Evolutionary conservation across 129 eudicot genomes (phyloP), one percentile per base, ranked within the genome.

Genomic region (Scalesia atractyloides): DNA sequence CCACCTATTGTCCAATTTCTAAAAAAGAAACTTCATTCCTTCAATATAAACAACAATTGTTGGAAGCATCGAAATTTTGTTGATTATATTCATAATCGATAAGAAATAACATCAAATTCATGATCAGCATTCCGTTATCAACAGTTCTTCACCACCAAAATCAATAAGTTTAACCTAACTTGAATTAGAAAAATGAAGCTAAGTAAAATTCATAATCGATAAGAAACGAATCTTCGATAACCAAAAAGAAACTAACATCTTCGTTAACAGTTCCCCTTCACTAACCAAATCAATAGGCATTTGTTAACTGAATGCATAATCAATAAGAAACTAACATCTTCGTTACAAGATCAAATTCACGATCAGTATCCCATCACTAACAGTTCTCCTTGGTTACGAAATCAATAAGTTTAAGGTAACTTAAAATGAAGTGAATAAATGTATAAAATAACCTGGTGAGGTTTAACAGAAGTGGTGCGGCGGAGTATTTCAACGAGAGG

Each of bases 401-500:
- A 30, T 26, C 9, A 49, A 30, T 14, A 49, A 15, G 47, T 68
- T 15, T 5, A 51, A 50, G 11, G 2, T 19, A 10, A 3, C 5
- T 68, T n/a, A 9, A 14, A 24, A 24, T 24, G 30, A 24, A 24
- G 30, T 24, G 30, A 24, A 24, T 51, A 18, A 48, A 18, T 17
- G 15, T 5, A 43, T 16, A 1, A 15, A n/a, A 13, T 6, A 33
- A 93, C 98, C 92, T 94, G 84, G 65, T 94, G 97, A 50, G 91
- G 91, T 68, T 94, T 94, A 9, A 84, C 86, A 53, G 83, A 34
- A 37, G 81, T 49, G 3, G 86, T 81, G 79, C 98, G 97, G 52
- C 97, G 95, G 82, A 94, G 87, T 33, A 94, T 87, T 70, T 94
- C 96, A 10, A 94, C 97, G n/a, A 90, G 83, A 4, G 98, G 98